These are phyloP conservation scores for Vicia faba DNA, from an alignment of 306 rosid species.

Conservation along the genomic window DNA sequence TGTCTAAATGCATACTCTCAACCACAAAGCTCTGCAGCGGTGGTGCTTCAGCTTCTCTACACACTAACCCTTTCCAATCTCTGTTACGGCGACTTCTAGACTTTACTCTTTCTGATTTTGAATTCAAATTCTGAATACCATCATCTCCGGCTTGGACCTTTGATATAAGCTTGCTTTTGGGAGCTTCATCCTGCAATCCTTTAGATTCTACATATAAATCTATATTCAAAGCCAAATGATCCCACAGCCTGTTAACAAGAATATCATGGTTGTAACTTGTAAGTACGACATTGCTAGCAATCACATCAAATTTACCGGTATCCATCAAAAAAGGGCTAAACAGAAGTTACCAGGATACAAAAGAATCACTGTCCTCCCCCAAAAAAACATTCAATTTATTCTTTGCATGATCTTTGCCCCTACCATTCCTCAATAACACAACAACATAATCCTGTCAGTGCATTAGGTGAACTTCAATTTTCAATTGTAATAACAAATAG, in stretches of 20 bases:
- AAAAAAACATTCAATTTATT: constrained; percentile 77
- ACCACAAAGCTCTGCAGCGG: constrained; percentile 59
- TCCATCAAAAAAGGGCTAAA: constrained; percentile 12
- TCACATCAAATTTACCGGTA: constrained; percentile 1
- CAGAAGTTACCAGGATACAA: constrained; percentile 79
- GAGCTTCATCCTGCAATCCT: constrained; percentile 53
- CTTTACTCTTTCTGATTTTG: constrained; percentile 60
- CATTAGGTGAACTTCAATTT: constrained; percentile 28
- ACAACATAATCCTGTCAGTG: constrained; percentile 84
- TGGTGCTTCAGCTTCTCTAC: constrained; percentile 65
- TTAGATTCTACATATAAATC: constrained; percentile 58
- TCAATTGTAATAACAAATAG: neutral
- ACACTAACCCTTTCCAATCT: constrained; percentile 78
- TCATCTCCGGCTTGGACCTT: constrained; percentile 48
- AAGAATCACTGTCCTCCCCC: constrained; percentile 86
- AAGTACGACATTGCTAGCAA: constrained; percentile 29
- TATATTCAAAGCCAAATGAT: constrained; percentile 68
- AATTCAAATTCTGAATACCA: constrained; percentile 44
- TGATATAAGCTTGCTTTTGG: constrained; percentile 46
- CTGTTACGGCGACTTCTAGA: constrained; percentile 66
- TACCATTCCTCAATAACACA: constrained; percentile 90
- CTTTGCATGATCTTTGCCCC: constrained; percentile 75
- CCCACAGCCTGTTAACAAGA: constrained; percentile 81
- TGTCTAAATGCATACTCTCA: constrained; percentile 43
- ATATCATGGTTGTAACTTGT: neutral